These are phyloP conservation scores for Galeopsis tetrahit DNA, from an alignment of 257 asterid genomes.

Conservation along the genomic window DNA sequence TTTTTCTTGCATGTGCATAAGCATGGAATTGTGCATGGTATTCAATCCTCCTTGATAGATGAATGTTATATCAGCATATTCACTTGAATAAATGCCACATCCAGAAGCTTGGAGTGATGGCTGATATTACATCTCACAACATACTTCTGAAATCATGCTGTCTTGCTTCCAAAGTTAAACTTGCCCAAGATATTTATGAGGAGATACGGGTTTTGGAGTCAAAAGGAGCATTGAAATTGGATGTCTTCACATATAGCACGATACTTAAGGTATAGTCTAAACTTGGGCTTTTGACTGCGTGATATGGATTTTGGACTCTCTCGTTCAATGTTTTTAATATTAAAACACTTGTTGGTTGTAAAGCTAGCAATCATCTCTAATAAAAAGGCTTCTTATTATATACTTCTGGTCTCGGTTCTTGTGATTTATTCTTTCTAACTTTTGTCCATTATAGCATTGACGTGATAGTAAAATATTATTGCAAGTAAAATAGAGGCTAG, in stretches of 20 bases:
- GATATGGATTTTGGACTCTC: slow-evolving; percentile 23
- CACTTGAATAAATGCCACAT: slow-evolving; percentile 34
- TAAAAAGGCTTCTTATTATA: slow-evolving; percentile 23
- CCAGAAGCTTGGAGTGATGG: slow-evolving; percentile 73
- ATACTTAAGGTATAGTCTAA: slow-evolving; percentile 70
- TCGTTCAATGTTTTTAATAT: neutral
- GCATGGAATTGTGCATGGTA: slow-evolving; percentile 27
- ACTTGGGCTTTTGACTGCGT: slow-evolving; percentile 13
- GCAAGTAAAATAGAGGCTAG: slow-evolving; percentile 25
- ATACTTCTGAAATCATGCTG: slow-evolving; percentile 86
- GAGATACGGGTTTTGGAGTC: slow-evolving; percentile 62
- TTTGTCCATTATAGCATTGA: slow-evolving; percentile 23
- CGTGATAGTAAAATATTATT: slow-evolving; percentile 23
- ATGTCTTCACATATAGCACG: slow-evolving; percentile 94
- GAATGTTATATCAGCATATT: slow-evolving; percentile 32
- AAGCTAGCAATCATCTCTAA: slow-evolving; percentile 3
- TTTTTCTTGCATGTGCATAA: slow-evolving; percentile 10
- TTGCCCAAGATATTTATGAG: slow-evolving; percentile 78
- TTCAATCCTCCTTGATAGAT: slow-evolving; percentile 20
- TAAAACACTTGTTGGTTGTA: slow-evolving; percentile 20
- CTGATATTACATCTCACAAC: slow-evolving; percentile 79
- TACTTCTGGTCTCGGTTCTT: slow-evolving; percentile 19
- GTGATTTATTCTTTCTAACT: slow-evolving; percentile 26
- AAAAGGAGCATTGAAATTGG: slow-evolving; percentile 68
- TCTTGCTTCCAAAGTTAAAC: slow-evolving; percentile 78